These are phyloP conservation scores for Apiotrichum mycotoxinovorans DNA, from an alignment of 1,284 basidiomycete species.

Conservation along the genomic window DNA sequence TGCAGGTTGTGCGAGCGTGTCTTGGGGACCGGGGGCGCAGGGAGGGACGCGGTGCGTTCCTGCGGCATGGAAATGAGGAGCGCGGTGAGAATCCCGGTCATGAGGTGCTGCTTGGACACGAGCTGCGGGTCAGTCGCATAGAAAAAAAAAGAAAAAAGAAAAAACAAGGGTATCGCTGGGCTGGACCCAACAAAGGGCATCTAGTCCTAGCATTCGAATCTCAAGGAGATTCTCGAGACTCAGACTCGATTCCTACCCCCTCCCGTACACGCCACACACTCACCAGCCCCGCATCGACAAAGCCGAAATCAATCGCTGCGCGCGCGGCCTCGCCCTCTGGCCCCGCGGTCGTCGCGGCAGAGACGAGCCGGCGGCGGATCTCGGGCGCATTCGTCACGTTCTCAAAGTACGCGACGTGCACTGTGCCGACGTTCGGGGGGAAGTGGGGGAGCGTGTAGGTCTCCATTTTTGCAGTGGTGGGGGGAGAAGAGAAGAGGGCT, in stretches of 20 bases:
- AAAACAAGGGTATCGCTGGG: too few species aligned
- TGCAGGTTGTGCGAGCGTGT: slow-evolving; percentile 52
- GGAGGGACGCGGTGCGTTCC: slow-evolving; percentile 4
- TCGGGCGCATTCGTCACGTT: slow-evolving; percentile 62
- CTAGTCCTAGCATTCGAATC: too few species aligned
- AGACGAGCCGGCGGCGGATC: slow-evolving; percentile 64
- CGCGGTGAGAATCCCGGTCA: slow-evolving; percentile 76
- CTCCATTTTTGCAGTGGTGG: slow-evolving; percentile 43
- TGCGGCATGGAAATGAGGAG: slow-evolving; percentile 59
- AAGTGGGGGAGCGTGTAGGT: slow-evolving; percentile 46
- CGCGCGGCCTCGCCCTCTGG: slow-evolving; percentile 65
- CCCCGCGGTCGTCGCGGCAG: slow-evolving; percentile 61
- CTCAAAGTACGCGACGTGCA: slow-evolving; percentile 66
- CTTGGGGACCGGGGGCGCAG: slow-evolving; percentile 19
- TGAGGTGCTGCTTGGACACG: slow-evolving; percentile 58
- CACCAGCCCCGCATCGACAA: slow-evolving; percentile 68
- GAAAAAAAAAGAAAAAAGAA: too few species aligned
- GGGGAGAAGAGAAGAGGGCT: neutral
- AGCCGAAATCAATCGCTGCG: slow-evolving; percentile 76
- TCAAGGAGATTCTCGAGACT: too few species aligned
- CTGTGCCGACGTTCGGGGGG: slow-evolving; percentile 35
- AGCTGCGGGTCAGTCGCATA: slow-evolving; percentile 29
- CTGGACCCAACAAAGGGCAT: too few species aligned
- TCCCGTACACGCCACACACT: too few species aligned
- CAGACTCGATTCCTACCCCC: too few species aligned